These are phyloP conservation scores for Fusarium tjaetaba DNA, from an alignment of 2,329 filamentous ascomycete species.

Conservation along the genomic window DNA sequence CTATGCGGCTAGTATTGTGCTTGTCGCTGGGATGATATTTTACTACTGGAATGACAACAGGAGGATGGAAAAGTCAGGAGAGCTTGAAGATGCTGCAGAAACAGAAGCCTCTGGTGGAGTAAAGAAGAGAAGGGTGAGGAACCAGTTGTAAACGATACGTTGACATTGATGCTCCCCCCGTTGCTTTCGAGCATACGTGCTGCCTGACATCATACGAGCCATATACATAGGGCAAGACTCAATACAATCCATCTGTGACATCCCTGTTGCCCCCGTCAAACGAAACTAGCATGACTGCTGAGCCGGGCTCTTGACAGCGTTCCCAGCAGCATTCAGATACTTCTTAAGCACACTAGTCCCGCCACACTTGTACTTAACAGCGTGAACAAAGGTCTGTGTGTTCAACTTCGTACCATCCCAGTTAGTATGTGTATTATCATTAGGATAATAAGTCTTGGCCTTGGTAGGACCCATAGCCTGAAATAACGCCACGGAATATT, in stretches of 20 bases:
- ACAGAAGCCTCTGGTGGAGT: accelerated
- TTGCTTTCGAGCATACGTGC: too few species aligned
- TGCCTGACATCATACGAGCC: too few species aligned
- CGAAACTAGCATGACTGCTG: not conserved
- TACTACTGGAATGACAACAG: conserved; percentile 10
- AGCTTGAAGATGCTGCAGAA: accelerated
- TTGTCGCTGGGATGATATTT: conserved; percentile 6
- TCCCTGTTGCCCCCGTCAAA: not conserved
- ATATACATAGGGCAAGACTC: too few species aligned
- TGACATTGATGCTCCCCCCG: too few species aligned
- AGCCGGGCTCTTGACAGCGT: not conserved
- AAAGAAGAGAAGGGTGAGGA: not conserved
- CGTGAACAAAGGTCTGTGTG: not conserved
- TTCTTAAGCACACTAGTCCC: not conserved
- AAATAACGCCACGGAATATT: not conserved
- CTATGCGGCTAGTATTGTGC: conserved; percentile 5
- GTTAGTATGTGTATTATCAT: not conserved
- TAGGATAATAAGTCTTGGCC: accelerated
- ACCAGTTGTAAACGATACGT: not conserved
- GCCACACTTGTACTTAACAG: not conserved
- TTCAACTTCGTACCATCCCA: not conserved
- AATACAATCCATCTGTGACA: not conserved
- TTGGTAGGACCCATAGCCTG: not conserved
- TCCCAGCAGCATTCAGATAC: not conserved
- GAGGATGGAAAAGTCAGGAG: not conserved